Base-by-base conservation (phyloP, 805 yeast genomes). In the Starmera pachycereana region DNA sequence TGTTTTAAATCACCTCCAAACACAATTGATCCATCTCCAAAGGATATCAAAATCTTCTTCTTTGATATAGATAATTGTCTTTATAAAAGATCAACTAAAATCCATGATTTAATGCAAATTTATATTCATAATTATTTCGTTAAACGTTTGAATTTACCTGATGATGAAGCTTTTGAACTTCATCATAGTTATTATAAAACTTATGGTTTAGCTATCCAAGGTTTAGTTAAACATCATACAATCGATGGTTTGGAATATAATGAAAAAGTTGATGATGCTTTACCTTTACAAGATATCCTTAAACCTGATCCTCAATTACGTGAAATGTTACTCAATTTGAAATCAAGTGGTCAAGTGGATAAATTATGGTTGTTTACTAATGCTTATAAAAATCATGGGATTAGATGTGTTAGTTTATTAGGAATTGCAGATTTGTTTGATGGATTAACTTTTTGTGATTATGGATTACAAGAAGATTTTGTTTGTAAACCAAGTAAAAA, bases 1-100 rank as follows among this genome's bases (percentile, higher is more conserved):
- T 47, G 54, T 1, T 54, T 64, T 35, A 56, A 57, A 2, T 49
- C 60, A 11, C 60, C 60, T 28, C 40, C 44, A 13, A 34, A 38
- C 6, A 46, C 44, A 3, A 45, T 47, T 2, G 49, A 30, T 12
- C 14, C 47, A 5, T 62, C 63, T 2, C 37, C 40, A 11, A 53
- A 60, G 6, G 56, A 56, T 13, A 60, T 61, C 0, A 61, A 53
- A 19, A 63, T 69, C 12, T 85, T 92, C 62, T 87, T 78, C 61
- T 90, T 90, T 53, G 98, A 90, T 58, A 87, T 90, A 40, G 98
- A 90, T 65, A 90, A 90, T 59, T 88, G 97, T 58, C 70, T 90
- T 28, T 90, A 90, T 62, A 71, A 74, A 39, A 66, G 88, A 42
- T 77, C 87, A 2, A 73, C 84, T 19, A 70, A 71, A 57, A 83